Evolutionary conservation across 1,284 basidiomycete genomes (phyloP), one percentile per base, ranked within the genome.

Genomic region (Tylopilus sp.): DNA sequence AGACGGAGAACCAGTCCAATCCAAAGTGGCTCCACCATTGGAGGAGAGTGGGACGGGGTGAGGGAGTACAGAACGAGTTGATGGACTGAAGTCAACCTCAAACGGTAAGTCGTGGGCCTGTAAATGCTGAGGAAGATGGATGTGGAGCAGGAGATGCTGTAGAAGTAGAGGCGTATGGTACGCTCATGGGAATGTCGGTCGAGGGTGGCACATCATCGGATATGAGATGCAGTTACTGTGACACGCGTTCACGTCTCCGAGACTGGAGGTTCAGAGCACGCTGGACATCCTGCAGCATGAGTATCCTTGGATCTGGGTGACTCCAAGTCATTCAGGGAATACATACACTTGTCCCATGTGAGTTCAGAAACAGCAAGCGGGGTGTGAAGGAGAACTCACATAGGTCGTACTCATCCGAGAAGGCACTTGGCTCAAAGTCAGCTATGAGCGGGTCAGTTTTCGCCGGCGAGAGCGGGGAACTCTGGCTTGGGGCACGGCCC

Each of bases 41-140:
- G 83, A 81, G 15, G 91, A 92, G 6, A 84, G 79, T 0, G 91
- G 92, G 10, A 93, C 84, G 22, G 87, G 88, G 67, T 89, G 86
- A 9, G 75, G 70, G 9, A 77, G 79, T 36, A 73, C 75, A 24
- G 79, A 74, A 24, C 85, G 84, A 19, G 86, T 86, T 3, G 89
- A 87, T n/a, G 91, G 91, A 70, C 89, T 88, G 72, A 92, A 93
- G 75, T 93, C 91, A 49, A 92, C 81, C 57, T 91, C 90, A 6
- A 81, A 80, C 16, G 83, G 79, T 13, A 75, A 67, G 54, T 70
- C 79, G 32, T 58, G 56, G 36, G 57, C 61, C 51, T 67, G 72
- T 51, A 76, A 68, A 62, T 77, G 74, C 44, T 77, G 73, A 8
- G 82, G 79, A 29, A 33, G 81, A 80, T 33, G 81, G 78, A 51